These are phyloP conservation scores for Chlorella sp. DNA, from an alignment of 139 green algal species.

Conservation along the genomic window DNA sequence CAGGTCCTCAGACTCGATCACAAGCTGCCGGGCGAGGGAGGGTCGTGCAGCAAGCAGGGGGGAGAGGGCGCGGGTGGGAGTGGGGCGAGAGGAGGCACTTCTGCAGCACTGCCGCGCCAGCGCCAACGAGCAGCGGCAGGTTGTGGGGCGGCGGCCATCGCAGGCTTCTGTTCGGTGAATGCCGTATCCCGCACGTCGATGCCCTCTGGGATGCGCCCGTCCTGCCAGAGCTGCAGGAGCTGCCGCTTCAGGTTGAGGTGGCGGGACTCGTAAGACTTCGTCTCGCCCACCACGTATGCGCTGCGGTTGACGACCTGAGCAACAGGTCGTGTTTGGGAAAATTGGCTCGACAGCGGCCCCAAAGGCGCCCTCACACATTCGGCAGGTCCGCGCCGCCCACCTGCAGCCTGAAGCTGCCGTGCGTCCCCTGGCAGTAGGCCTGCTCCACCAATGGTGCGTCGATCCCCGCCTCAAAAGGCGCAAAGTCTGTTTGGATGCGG, in stretches of 20 bases:
- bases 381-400: not conserved
- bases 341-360: not conserved
- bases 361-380: not conserved
- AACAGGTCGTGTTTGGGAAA: not conserved
- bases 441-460: conserved; percentile 19
- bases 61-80: not conserved
- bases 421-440: conserved; percentile 8
- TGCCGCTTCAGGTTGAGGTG: conserved; percentile 10
- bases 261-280: not conserved
- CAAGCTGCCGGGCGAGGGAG: not conserved
- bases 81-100: not conserved
- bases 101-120: not conserved
- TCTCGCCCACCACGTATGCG: not conserved
- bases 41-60: not conserved
- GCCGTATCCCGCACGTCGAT: conserved; percentile 17
- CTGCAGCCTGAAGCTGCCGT: not conserved
- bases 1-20: conserved; percentile 3
- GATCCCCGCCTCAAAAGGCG: too few species aligned
- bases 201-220: conserved; percentile 1
- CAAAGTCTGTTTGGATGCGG: too few species aligned
- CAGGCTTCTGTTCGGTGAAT: not conserved
- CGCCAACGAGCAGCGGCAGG: not conserved
- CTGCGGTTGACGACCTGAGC: conserved; percentile 3
- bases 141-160: not conserved
- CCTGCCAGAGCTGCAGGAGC: conserved; percentile 4